These are phyloP conservation scores for Coemansia sp. DNA, from an alignment of 192 early-diverging fungal species.

Conservation along the genomic window DNA sequence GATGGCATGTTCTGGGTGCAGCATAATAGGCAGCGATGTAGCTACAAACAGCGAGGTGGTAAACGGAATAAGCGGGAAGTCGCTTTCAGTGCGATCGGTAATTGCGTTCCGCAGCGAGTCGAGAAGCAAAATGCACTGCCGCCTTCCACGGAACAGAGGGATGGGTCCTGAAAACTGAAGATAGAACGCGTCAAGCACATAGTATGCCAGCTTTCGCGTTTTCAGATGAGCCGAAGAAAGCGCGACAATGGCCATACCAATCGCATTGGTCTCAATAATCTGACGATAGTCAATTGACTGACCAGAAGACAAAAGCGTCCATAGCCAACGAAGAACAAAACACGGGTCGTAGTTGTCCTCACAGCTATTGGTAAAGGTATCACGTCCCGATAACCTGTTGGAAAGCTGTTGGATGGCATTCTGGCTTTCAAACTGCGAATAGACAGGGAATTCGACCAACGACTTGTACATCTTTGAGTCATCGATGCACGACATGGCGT, in stretches of 20 bases:
- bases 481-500: slow-evolving; percentile 33
- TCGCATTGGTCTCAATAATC: slow-evolving; percentile 38
- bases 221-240: slow-evolving; percentile 34
- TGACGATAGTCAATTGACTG: slow-evolving; percentile 16
- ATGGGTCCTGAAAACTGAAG: slow-evolving; percentile 7
- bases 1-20: slow-evolving; percentile 49
- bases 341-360: slow-evolving; percentile 30
- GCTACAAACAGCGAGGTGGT: slow-evolving; percentile 40
- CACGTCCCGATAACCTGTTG: background rate
- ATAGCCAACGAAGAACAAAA: slow-evolving; percentile 45
- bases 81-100: slow-evolving; percentile 3
- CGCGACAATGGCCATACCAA: slow-evolving; percentile 36
- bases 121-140: slow-evolving; percentile 34
- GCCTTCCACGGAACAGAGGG: slow-evolving; percentile 16
- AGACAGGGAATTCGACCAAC: slow-evolving; percentile 35
- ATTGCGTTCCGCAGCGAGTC: slow-evolving; percentile 51
- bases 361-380: background rate
- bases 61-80: slow-evolving; percentile 39
- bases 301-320: slow-evolving; percentile 31
- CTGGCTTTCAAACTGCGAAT: background rate
- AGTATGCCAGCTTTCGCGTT: slow-evolving; percentile 48
- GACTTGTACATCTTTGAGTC: slow-evolving; percentile 26
- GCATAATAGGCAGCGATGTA: slow-evolving; percentile 27
- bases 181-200: slow-evolving; percentile 31
- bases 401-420: background rate